Percentiles rank a stretch among this genome's conserved stretches.
phyloP scores from a whole-genome alignment of 2,329 filamentous ascomycete species.

The Harringtonia aguacate region DNA sequence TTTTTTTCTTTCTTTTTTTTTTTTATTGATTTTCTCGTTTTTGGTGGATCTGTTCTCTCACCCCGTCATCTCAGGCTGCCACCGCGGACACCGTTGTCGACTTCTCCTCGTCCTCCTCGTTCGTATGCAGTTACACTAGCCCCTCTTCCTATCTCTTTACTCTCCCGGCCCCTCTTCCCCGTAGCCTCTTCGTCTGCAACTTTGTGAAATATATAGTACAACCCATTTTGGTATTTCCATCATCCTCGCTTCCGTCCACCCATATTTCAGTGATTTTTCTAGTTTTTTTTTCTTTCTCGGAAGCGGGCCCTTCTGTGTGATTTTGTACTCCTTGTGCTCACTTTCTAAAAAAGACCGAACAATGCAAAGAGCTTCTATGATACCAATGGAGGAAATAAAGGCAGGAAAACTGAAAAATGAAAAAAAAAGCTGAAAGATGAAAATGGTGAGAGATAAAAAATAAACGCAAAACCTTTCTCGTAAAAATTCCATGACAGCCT shows the following conservation, averaged over 20 bases:
- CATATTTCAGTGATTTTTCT: conserved; percentile 2
- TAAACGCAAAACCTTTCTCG: conserved; percentile 2
- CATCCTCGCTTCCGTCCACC: neutral
- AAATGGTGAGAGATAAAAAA: neutral
- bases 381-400: neutral
- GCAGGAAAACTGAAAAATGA: neutral
- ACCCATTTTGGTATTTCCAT: neutral
- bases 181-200: neutral
- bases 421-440: neutral
- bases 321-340: neutral
- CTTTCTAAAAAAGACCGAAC: neutral
- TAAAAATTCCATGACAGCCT: conserved; percentile 8
- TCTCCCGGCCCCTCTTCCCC: neutral
- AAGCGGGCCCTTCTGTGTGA: neutral
- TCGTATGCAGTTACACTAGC: conserved; percentile 6
- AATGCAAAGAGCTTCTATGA: neutral
- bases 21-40: neutral
- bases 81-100: no score
- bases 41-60: neutral
- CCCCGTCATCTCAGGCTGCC: no score
- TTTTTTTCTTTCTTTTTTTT: conserved; percentile 5
- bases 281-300: neutral
- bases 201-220: neutral
- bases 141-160: neutral
- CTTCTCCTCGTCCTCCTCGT: conserved; percentile 7